Conservation (phyloP, 768 basidiomycete genomes). For the Holtermanniella nyarrowii region DNA sequence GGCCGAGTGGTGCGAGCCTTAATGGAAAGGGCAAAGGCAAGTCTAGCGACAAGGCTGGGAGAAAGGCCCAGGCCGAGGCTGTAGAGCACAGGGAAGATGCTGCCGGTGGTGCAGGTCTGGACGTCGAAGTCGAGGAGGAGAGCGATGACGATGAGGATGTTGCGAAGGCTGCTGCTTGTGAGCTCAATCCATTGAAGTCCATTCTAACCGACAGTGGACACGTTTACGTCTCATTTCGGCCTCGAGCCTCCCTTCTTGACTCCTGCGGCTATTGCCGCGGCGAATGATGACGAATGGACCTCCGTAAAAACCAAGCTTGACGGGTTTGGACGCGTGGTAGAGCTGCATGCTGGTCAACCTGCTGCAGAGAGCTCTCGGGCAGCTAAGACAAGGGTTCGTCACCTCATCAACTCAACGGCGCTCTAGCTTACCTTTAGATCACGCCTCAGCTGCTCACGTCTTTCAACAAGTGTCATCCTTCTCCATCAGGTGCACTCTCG, state of each 20-base stretch:
- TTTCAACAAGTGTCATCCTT: constrained; percentile 43
- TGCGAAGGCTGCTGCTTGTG: constrained; percentile 14
- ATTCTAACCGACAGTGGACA: constrained; percentile 38
- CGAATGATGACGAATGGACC: constrained; percentile 54
- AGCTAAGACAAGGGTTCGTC: constrained; percentile 25
- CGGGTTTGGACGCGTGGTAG: constrained; percentile 52
- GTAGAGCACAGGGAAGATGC: constrained; percentile 7
- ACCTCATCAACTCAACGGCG: background rate
- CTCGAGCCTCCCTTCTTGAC: constrained; percentile 45
- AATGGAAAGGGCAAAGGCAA: constrained; percentile 28
- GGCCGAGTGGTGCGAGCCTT: constrained; percentile 31
- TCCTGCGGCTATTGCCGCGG: constrained; percentile 45
- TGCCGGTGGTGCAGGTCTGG: constrained; percentile 3
- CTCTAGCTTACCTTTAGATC: constrained; percentile 16
- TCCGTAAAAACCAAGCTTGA: constrained; percentile 47
- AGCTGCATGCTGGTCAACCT: constrained; percentile 45
- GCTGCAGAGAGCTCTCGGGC: constrained; percentile 28
- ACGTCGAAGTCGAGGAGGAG: constrained; percentile 2
- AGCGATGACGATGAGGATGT: constrained; percentile 9
- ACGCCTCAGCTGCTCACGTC: constrained; percentile 46
- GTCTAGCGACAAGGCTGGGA: too few species aligned
- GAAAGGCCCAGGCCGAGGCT: background rate
- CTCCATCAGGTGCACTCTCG: constrained; percentile 7
- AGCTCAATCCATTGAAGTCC: background rate
- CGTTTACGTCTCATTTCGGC: constrained; percentile 70